Conservation (phyloP, 2,329 filamentous ascomycete species). For the Teratosphaeria zuluensis region DNA sequence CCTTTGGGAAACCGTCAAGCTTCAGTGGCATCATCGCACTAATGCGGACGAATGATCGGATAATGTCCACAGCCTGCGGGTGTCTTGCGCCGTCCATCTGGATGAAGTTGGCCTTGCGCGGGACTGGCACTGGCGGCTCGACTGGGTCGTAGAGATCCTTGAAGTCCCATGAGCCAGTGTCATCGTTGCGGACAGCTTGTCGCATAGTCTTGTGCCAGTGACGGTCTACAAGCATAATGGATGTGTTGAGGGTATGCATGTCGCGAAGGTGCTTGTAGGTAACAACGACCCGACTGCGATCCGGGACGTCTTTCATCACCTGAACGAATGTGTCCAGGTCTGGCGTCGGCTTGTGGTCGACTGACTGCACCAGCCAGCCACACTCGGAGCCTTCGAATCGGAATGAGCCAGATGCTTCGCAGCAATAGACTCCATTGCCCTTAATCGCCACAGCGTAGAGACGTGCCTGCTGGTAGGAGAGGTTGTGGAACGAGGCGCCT, state of each 20-base stretch:
- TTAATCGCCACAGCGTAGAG: conserved; percentile 86
- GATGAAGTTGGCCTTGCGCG: conserved; percentile 80
- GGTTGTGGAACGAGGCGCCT: conserved; percentile 86
- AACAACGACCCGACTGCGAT: conserved; percentile 74
- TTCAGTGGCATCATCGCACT: conserved; percentile 91
- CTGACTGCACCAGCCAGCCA: conserved; percentile 85
- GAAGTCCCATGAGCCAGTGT: conserved; percentile 90
- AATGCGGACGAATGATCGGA: conserved; percentile 89
- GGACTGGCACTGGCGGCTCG: conserved; percentile 60
- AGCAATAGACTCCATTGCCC: conserved; percentile 72
- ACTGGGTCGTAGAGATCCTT: conserved; percentile 72
- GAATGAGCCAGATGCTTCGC: conserved; percentile 90
- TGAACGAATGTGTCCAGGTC: conserved; percentile 82
- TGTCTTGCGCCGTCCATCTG: conserved; percentile 81
- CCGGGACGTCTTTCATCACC: conserved; percentile 79
- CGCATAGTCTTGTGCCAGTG: conserved; percentile 97
- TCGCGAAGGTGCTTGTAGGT: conserved; percentile 94
- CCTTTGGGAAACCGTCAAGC: conserved; percentile 93
- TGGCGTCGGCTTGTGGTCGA: conserved; percentile 85
- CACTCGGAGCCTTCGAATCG: conserved; percentile 83
- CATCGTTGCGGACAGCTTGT: conserved; percentile 80
- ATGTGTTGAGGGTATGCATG: conserved; percentile 86
- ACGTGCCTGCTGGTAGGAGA: conserved; percentile 96
- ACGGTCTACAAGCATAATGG: conserved; percentile 82
- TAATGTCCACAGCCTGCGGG: conserved; percentile 81